A percentile compares a stretch with the other conserved stretches of the same genome.
These are phyloP conservation scores for Sorghum bicolor DNA, from an alignment of 176 grass and related monocot species.

Conservation along the genomic window Sorghum_bicolor_NCBIv3 NC_012871.2:21523501-21524000, in stretches of 20 bases:
- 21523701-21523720: neutral
- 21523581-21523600: neutral
- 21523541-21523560: neutral
- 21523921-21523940: neutral
- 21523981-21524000: neutral
- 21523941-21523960: neutral
- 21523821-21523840: conserved; percentile 40
- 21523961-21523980: neutral
- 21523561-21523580: neutral
- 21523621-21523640: neutral
- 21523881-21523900: neutral
- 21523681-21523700: neutral
- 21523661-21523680: neutral
- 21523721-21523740: neutral
- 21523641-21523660: neutral
- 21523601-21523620: neutral
- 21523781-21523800: conserved; percentile 38
- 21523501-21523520: neutral
- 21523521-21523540: neutral
- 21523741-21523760: conserved; percentile 1
- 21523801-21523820: conserved; percentile 60
- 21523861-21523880: neutral
- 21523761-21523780: neutral
- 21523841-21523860: conserved; percentile 14
- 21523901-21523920: neutral